Percentiles rank a stretch among this genome's conserved stretches.
phyloP scores from a whole-genome alignment of 23 red algal genomes.

The Gracilaria vermiculophylla region DNA sequence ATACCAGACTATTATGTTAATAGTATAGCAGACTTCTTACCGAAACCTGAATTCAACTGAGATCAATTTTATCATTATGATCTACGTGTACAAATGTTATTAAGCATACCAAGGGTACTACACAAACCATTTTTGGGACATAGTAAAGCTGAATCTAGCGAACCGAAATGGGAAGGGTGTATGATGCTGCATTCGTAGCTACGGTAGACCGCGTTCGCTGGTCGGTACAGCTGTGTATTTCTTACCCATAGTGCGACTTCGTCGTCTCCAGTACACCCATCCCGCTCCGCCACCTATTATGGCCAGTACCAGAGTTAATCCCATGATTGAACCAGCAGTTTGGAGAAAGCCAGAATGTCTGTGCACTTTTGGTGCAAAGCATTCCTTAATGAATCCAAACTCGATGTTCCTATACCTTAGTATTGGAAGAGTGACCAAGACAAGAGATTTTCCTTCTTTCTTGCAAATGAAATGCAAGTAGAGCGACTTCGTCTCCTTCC shows the following conservation, averaged over 20 bases:
- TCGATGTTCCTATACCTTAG: slow-evolving; percentile 65
- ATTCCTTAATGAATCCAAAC: slow-evolving; percentile 72
- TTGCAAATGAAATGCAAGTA: slow-evolving; percentile 58
- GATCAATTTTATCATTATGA: neutral
- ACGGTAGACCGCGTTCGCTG: neutral
- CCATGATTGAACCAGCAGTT: slow-evolving; percentile 59
- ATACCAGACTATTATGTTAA: slow-evolving; percentile 86
- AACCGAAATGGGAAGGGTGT: neutral
- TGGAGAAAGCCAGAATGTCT: slow-evolving; percentile 40
- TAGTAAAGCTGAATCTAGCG: neutral
- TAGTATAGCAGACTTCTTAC: slow-evolving; percentile 87
- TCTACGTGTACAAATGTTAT: slow-evolving; percentile 34
- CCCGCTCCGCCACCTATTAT: slow-evolving; percentile 20
- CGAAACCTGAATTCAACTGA: slow-evolving; percentile 5
- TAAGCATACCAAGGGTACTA: neutral
- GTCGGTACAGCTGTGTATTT: slow-evolving; percentile 18
- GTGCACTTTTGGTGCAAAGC: slow-evolving; percentile 45
- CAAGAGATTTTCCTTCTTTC: slow-evolving; percentile 33
- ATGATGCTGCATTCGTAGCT: neutral
- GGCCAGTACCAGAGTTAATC: slow-evolving; percentile 16
- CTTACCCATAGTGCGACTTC: slow-evolving; percentile 7
- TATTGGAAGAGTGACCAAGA: slow-evolving; percentile 61
- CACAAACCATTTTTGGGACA: neutral
- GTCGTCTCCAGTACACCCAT: slow-evolving; percentile 51
- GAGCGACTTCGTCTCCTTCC: slow-evolving; percentile 33